Percentiles rank a stretch among this genome's conserved stretches.
Conservation (phyloP, 2,329 filamentous ascomycete genomes). For the Cladophialophora bantiana region DNA sequence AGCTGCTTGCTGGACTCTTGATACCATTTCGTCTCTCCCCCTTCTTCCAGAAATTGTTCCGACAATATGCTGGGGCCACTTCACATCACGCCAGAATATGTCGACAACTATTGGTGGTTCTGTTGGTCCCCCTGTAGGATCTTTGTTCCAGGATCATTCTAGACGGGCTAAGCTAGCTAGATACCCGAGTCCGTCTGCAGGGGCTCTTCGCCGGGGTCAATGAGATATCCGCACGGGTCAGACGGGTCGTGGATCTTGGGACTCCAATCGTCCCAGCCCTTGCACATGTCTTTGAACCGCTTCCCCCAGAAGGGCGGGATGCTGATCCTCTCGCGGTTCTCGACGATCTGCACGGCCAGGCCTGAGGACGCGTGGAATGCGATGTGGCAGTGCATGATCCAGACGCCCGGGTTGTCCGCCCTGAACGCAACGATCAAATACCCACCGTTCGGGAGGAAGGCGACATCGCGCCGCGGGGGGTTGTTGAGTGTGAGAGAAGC, state of each 20-base stretch:
- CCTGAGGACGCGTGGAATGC: slow-evolving; percentile 76
- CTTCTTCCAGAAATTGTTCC: no score
- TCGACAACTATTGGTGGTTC: no score
- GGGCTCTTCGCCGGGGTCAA: slow-evolving; percentile 4
- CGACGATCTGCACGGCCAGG: slow-evolving; percentile 63
- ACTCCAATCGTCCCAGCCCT: slow-evolving; percentile 16
- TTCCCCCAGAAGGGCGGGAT: background rate
- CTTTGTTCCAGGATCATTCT: no score
- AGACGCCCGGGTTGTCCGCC: slow-evolving; percentile 60
- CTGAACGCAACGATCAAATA: slow-evolving; percentile 67
- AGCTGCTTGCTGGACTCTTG: no score
- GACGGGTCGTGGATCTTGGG: background rate
- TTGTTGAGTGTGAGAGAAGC: slow-evolving; percentile 41
- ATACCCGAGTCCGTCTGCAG: slow-evolving; percentile 7
- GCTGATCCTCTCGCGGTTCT: slow-evolving; percentile 36
- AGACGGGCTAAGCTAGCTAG: background rate
- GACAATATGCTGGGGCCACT: no score
- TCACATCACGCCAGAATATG: no score
- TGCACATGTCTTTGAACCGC: slow-evolving; percentile 2
- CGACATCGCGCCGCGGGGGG: slow-evolving; percentile 72
- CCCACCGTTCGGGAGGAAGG: slow-evolving; percentile 69
- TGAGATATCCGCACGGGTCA: slow-evolving; percentile 1
- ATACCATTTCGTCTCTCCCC: no score
- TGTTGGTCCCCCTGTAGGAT: no score
- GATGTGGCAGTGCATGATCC: slow-evolving; percentile 80